A percentile compares a stretch with the other conserved stretches of the same genome.
Conservation (phyloP, 202 grass and related monocot genomes). For the Bolboschoenoplectus hybrid region DNA sequence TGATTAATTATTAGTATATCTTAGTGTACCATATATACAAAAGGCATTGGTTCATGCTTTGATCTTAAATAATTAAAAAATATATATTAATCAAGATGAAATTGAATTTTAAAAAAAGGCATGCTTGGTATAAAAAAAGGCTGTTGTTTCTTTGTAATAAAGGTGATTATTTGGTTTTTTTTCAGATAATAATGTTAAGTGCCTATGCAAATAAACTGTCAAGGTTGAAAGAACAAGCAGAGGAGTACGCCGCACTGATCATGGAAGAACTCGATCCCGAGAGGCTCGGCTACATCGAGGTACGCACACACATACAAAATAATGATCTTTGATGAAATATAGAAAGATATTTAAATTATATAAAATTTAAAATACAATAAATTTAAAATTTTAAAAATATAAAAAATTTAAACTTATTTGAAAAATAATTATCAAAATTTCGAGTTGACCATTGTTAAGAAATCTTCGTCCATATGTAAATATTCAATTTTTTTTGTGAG, state of each 20-base stretch:
- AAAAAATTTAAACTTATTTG: too few species aligned
- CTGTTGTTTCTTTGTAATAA: neutral
- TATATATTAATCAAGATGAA: neutral
- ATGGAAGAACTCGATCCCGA: conserved; percentile 99
- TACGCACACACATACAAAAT: conserved; percentile 21
- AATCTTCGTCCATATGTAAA: neutral
- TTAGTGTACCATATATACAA: neutral
- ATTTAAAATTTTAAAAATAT: too few species aligned
- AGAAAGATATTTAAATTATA: too few species aligned
- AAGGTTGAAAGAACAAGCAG: conserved; percentile 90
- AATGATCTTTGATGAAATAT: too few species aligned
- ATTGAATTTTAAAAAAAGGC: neutral
- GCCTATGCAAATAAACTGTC: conserved; percentile 89
- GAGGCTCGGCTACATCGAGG: conserved; percentile 90
- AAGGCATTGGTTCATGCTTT: neutral
- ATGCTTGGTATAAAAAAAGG: neutral
- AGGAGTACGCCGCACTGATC: conserved; percentile 93
- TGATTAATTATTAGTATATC: neutral
- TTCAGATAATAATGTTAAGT: conserved; percentile 97
- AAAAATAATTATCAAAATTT: too few species aligned
- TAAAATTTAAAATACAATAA: too few species aligned
- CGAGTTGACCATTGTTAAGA: too few species aligned
- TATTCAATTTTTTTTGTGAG: neutral
- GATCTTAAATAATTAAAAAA: neutral
- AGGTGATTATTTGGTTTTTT: conserved; percentile 18